Base-by-base conservation (phyloP, 345 rosid genomes). In the Hevea brasiliensis region DNA sequence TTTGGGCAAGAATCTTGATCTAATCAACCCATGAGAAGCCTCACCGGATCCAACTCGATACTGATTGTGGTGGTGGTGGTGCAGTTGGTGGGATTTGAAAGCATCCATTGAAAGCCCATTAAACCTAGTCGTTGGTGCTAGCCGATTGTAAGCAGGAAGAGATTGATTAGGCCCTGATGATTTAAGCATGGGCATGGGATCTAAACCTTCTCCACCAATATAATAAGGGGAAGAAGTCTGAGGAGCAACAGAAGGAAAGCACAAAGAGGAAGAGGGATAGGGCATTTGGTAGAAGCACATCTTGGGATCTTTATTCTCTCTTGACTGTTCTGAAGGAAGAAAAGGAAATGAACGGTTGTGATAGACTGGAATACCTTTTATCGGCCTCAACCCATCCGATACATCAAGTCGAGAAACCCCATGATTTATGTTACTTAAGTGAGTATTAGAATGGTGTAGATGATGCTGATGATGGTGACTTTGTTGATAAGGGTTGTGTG, bases 341-440 rank as follows among this genome's bases (percentile, higher is more conserved):
- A 87, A 85, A 29, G 92, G 97, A 66, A 88, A 83, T 32, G 89
- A 76, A 63, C 89, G 88, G 87, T 81, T 91, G 76, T 86, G 97
- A 78, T 91, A 88, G 6, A 91, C 89, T 3, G 97, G 97, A 79
- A 89, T 88, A 68, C 97, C 97, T 77, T 88, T 89, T 61, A 91
- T 89, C 12, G 97, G 94, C 81, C 89, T 83, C 57, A 83, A 61
- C 58, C 85, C 82, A 27, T 83, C 86, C n/a, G 83, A 74, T 58
- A 69, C 79, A 59, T 79, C 88, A 6, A 72, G 80, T 4, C 62
- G 10, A 2, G 82, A 73, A 72, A 77, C 82, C 58, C 85, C 85
- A 44, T 72, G 77, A 32, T 74, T 66, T 37, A 75, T 50, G 48
- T 73, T 77, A 66, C 75, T 72, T 6, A 74, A 65, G 40, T 77